These are phyloP conservation scores for Symmetrospora coprosmae DNA, from an alignment of 768 basidiomycete species.

Conservation along the genomic window DNA sequence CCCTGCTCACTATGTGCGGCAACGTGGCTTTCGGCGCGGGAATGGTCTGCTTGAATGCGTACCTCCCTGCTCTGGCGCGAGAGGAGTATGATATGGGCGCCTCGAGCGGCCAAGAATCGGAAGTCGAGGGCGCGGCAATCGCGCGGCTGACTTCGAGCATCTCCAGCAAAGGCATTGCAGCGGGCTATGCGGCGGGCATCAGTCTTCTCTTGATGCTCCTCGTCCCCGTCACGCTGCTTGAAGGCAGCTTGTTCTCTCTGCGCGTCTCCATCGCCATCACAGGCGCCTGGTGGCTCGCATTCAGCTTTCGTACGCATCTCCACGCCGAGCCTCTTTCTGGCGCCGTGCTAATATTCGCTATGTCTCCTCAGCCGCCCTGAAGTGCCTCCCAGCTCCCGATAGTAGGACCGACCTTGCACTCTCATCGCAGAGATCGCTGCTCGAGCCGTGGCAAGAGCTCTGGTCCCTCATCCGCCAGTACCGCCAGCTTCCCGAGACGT, in stretches of 20 bases:
- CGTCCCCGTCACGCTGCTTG: conserved; percentile 58
- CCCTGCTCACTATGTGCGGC: conserved; percentile 57
- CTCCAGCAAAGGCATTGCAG: conserved; percentile 35
- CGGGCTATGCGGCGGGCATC: conserved; percentile 49
- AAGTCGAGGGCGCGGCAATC: conserved; percentile 7
- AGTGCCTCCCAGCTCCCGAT: conserved; percentile 24
- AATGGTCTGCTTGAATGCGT: conserved; percentile 77
- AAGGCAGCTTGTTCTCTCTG: conserved; percentile 62
- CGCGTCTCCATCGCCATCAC: conserved; percentile 70
- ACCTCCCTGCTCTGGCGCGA: conserved; percentile 38
- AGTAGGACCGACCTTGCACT: too few relatives aligned
- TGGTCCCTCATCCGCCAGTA: conserved; percentile 65
- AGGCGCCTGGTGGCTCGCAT: conserved; percentile 76
- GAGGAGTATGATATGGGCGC: too few relatives aligned
- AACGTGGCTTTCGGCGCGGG: conserved; percentile 79
- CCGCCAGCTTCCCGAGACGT: conserved; percentile 62
- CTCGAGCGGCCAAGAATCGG: too few relatives aligned
- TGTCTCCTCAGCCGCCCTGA: conserved; percentile 1
- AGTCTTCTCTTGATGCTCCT: conserved; percentile 56
- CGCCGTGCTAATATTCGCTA: too few relatives aligned
- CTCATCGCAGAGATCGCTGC: too few relatives aligned
- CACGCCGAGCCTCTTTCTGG: conserved; percentile 34
- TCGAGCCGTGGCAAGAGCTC: conserved; percentile 34
- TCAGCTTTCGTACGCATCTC: conserved; percentile 65
- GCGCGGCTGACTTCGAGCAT: conserved; percentile 10